Evolutionary conservation across 768 basidiomycete species (phyloP), one percentile per base, ranked within the genome.

Genomic region (Agrocybe chaxingu): DNA sequence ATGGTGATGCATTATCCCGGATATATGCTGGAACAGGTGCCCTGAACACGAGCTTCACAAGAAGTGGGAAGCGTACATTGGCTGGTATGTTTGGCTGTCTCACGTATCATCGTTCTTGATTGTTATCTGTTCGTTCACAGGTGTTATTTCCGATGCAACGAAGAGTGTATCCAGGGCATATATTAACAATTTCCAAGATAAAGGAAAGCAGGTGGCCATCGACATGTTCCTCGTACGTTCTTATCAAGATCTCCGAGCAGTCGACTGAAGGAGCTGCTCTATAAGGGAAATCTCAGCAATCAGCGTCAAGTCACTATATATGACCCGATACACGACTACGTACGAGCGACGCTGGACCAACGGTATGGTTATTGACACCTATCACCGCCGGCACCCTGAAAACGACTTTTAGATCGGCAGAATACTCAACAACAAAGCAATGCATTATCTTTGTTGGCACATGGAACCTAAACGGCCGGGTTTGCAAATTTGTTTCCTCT

Each of bases 151-250:
- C 4, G 95, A 99, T 70, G 97, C 96, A 3, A 96, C 93, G 3
- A 99, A 99, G 67, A 95, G 91, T 60, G 89, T 92, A 31, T 92
- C 91, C 3, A 82, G 96, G 52, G 95, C 95, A 34, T 99, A 98
- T 62, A 96, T 98, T 62, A 97, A 95, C 62, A 98, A 98, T 64
- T 97, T 99, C 64, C 89, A 95, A 60, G 97, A 99, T 65, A 90
- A 91, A 65, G 84, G 80, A 34, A 99, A 99, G 64, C 97, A 99
- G 61, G 66, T 80, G 3, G 93, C 95, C 0, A 98, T 98, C 53
- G 97, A 99, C 63, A 88, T 93, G 80, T 89, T 98, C 60, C 74
- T 99, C 60, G 96, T 95, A 48, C 39, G 84, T 67, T 49, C 53
- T 7, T 19, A 29, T 40, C 44, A 24, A 24, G 24, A 24, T 19